Conservation (phyloP, 1,284 basidiomycete genomes). For the Ustilago shanxiensis region DNA sequence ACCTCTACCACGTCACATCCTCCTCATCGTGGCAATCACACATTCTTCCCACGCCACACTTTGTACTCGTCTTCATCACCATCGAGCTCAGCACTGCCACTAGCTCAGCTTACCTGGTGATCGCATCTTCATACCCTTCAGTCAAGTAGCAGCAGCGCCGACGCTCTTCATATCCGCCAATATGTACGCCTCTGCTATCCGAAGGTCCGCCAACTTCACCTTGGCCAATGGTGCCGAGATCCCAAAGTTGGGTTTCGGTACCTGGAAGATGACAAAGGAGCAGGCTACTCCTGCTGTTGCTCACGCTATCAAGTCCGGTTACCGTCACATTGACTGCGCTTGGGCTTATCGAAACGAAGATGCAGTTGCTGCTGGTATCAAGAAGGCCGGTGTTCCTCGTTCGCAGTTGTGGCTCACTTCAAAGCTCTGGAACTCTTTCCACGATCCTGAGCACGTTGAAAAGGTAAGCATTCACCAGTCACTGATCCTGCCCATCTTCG, state of each 20-base stretch:
- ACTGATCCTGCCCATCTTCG: background rate
- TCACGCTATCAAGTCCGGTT: constrained; percentile 62
- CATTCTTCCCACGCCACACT: constrained; percentile 6
- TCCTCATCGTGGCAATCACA: constrained; percentile 2
- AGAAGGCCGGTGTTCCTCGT: constrained; percentile 79
- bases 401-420: constrained; percentile 86
- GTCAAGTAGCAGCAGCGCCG: constrained; percentile 19
- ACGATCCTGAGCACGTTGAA: constrained; percentile 71
- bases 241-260: constrained; percentile 63
- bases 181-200: constrained; percentile 58
- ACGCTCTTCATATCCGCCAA: constrained; percentile 7
- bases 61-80: background rate
- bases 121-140: background rate
- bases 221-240: constrained; percentile 63
- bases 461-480: constrained; percentile 32
- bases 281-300: constrained; percentile 74
- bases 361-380: constrained; percentile 84
- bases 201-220: constrained; percentile 56
- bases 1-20: constrained; percentile 10
- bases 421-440: constrained; percentile 83
- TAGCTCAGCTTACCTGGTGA: no score
- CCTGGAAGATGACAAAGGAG: constrained; percentile 62
- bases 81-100: background rate
- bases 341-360: constrained; percentile 78
- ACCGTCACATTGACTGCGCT: constrained; percentile 62